Evolutionary conservation across 1,139 yeast species (phyloP).

Genomic region (Candida tetrigidarum): DNA sequence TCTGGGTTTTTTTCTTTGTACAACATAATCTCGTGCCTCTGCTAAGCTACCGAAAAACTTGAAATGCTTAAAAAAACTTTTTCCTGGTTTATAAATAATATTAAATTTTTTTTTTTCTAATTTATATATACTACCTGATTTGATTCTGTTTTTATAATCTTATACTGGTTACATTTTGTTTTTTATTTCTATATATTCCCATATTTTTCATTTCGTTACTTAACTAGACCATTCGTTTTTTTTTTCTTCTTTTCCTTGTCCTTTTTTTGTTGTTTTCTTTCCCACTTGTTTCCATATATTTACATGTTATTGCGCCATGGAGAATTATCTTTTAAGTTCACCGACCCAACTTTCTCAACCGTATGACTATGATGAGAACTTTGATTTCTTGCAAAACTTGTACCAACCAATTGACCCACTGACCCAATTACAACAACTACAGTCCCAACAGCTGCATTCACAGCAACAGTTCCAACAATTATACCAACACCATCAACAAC

Average conservation of each 20-base stretch:
- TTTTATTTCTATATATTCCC: not conserved
- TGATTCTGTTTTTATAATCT: not conserved
- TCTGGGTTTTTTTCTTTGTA: too few relatives aligned
- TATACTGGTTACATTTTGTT: not conserved
- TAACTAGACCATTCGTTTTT: not conserved
- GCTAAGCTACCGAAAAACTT: not conserved
- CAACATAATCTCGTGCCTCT: slow-evolving; percentile 5
- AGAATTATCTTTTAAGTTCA: slow-evolving; percentile 49
- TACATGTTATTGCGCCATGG: slow-evolving; percentile 30
- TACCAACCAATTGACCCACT: slow-evolving; percentile 11
- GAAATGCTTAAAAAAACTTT: not conserved
- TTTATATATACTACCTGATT: not conserved
- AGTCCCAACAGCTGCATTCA: slow-evolving; percentile 7
- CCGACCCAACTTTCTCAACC: slow-evolving; percentile 46
- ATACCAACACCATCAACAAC: slow-evolving; percentile 8
- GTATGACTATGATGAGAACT: slow-evolving; percentile 24
- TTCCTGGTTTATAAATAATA: slow-evolving; percentile 4
- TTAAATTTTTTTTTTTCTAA: not conserved
- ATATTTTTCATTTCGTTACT: not conserved
- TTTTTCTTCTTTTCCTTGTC: not conserved
- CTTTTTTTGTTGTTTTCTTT: too few relatives aligned
- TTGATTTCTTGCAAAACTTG: slow-evolving; percentile 4
- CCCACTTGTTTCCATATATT: not conserved
- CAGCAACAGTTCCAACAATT: slow-evolving; percentile 6
- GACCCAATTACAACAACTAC: slow-evolving; percentile 10